Evolutionary conservation across 1,284 basidiomycete genomes (phyloP).

Genomic region (Cryptococcus hybrid): DNA sequence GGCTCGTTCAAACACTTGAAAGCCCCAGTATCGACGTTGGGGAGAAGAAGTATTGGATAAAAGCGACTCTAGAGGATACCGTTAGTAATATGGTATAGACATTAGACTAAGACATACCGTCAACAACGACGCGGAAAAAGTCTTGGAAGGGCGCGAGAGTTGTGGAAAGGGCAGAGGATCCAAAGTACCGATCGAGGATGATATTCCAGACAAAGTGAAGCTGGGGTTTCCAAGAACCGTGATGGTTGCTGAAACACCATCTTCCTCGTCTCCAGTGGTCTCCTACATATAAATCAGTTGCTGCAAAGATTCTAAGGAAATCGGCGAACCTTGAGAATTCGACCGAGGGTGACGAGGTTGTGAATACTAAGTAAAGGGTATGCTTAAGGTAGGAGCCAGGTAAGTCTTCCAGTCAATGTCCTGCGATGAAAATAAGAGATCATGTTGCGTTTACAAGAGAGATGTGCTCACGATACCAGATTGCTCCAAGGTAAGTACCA

Average conservation of each 20-base stretch:
- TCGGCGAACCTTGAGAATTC: conserved; percentile 58
- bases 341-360: conserved; percentile 73
- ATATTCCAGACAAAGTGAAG: conserved; percentile 90
- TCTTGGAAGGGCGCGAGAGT: conserved; percentile 70
- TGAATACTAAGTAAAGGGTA: conserved; percentile 60
- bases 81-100: neutral
- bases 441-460: neutral
- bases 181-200: conserved; percentile 72
- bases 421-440: conserved; percentile 18
- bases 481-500: conserved; percentile 69
- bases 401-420: conserved; percentile 65
- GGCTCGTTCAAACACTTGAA: conserved; percentile 83
- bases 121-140: conserved; percentile 85
- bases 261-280: conserved; percentile 41
- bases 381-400: conserved; percentile 77
- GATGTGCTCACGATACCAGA: conserved; percentile 52
- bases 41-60: conserved; percentile 81
- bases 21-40: conserved; percentile 94
- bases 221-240: conserved; percentile 82
- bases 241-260: conserved; percentile 30
- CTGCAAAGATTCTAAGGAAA: too few relatives aligned
- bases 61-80: conserved; percentile 64
- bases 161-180: conserved; percentile 45
- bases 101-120: conserved; percentile 59
- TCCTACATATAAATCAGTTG: conserved; percentile 40